These are phyloP conservation scores for Boletus reticuloceps DNA, from an alignment of 768 basidiomycete species.

Conservation along the genomic window DNA sequence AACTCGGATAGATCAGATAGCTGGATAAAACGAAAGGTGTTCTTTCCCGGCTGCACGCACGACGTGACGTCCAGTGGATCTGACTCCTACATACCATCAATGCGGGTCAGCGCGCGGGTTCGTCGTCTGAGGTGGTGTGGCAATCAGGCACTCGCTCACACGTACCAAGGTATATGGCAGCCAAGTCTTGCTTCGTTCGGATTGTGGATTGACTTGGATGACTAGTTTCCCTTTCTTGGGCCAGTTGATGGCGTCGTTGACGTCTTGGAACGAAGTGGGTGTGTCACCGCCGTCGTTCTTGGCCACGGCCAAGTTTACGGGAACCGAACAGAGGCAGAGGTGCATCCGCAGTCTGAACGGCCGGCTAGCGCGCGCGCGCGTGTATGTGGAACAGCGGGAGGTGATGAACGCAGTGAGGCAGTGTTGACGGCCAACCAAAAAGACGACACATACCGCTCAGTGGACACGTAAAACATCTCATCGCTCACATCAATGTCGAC, in stretches of 20 bases:
- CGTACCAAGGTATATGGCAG: constrained; percentile 45
- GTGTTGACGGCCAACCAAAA: not conserved
- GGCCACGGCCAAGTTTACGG: not conserved
- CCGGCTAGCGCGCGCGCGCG: not conserved
- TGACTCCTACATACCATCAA: constrained; percentile 24
- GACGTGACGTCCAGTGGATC: constrained; percentile 41
- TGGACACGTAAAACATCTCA: constrained; percentile 19
- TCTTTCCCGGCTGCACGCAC: constrained; percentile 41
- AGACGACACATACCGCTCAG: constrained; percentile 15
- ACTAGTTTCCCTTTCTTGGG: constrained; percentile 44
- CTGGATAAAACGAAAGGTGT: constrained; percentile 51
- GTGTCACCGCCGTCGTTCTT: not conserved
- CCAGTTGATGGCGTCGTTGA: constrained; percentile 33
- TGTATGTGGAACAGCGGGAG: no score
- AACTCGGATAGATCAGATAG: constrained; percentile 40
- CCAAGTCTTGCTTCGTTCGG: constrained; percentile 36
- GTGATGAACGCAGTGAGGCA: not conserved
- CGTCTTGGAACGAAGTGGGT: not conserved
- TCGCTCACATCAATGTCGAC: constrained; percentile 20
- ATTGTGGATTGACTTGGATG: constrained; percentile 43
- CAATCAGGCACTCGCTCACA: not conserved
- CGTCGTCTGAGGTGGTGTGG: not conserved
- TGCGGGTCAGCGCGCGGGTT: not conserved
- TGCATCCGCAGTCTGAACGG: constrained; percentile 16
- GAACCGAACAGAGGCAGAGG: constrained; percentile 24